Conservation (phyloP, 352 stramenopile genomes). For the Phytophthora ramorum region DNA sequence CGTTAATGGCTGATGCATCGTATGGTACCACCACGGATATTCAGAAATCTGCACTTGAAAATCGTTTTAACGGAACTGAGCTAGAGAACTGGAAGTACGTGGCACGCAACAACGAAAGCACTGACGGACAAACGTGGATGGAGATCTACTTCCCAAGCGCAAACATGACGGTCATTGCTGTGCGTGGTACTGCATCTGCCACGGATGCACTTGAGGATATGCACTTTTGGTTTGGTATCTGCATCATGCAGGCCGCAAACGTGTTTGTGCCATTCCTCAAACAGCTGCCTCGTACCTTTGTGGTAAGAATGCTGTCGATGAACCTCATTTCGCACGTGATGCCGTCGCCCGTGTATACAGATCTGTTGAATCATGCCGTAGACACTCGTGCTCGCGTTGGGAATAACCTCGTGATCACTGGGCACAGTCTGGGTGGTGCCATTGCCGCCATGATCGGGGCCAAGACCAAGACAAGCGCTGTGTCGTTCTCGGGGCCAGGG, state of each 20-base stretch:
- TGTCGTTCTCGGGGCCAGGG: constrained; percentile 80
- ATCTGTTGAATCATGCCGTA: constrained; percentile 62
- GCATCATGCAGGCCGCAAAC: constrained; percentile 85
- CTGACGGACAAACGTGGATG: constrained; percentile 81
- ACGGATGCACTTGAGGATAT: constrained; percentile 85
- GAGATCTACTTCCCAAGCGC: constrained; percentile 79
- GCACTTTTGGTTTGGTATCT: constrained; percentile 89
- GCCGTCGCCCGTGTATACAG: constrained; percentile 66
- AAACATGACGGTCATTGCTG: constrained; percentile 85
- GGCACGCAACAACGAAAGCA: constrained; percentile 71
- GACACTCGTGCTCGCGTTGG: constrained; percentile 49
- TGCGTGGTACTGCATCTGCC: constrained; percentile 82
- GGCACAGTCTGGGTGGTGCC: constrained; percentile 77
- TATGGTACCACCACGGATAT: constrained; percentile 75
- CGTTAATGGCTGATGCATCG: constrained; percentile 76
- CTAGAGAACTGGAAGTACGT: constrained; percentile 78
- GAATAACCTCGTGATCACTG: constrained; percentile 75
- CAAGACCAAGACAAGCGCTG: constrained; percentile 72
- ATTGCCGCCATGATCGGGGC: constrained; percentile 82
- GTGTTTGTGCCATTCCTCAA: constrained; percentile 87
- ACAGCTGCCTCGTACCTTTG: constrained; percentile 71
- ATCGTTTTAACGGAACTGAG: constrained; percentile 82
- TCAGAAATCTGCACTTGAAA: constrained; percentile 63
- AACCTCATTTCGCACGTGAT: constrained; percentile 67
- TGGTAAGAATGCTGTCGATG: constrained; percentile 83